These are phyloP conservation scores for Sphaerulina musiva DNA, from an alignment of 2,329 filamentous ascomycete species.

Conservation along the genomic window DNA sequence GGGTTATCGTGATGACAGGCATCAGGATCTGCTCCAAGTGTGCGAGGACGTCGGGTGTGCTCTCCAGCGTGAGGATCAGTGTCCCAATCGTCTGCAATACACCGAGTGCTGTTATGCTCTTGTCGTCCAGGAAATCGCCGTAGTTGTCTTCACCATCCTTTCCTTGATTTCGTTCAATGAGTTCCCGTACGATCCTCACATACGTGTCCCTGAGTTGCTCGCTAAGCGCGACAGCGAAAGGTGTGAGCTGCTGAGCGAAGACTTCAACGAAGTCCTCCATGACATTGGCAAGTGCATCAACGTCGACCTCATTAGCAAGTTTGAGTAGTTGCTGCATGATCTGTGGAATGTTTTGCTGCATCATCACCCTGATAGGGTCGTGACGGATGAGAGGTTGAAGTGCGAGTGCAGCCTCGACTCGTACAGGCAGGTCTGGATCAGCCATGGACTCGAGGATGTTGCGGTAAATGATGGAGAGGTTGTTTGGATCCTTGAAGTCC, in stretches of 20 bases:
- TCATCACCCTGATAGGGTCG: slow-evolving; percentile 85
- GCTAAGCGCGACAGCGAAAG: slow-evolving; percentile 91
- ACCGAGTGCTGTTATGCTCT: slow-evolving; percentile 94
- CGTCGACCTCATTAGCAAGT: slow-evolving; percentile 94
- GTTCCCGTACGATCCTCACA: slow-evolving; percentile 81
- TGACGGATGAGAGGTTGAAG: slow-evolving; percentile 93
- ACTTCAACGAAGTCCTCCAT: slow-evolving; percentile 99
- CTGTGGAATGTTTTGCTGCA: slow-evolving; percentile 96
- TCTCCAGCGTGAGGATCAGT: slow-evolving; percentile 91
- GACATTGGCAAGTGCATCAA: slow-evolving; percentile 92
- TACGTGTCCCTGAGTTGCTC: slow-evolving; percentile 96
- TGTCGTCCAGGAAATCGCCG: slow-evolving; percentile 91
- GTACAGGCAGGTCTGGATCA: slow-evolving; percentile 83
- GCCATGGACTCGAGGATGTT: slow-evolving; percentile 97
- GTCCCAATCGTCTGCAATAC: slow-evolving; percentile 97
- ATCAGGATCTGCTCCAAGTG: slow-evolving; percentile 94
- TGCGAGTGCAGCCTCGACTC: slow-evolving; percentile 87
- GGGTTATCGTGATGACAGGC: slow-evolving; percentile 91
- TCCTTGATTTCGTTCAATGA: slow-evolving; percentile 79
- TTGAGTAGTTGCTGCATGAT: slow-evolving; percentile 99
- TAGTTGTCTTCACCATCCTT: slow-evolving; percentile 70
- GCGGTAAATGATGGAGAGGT: slow-evolving; percentile 90
- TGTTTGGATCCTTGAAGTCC: slow-evolving; percentile 93
- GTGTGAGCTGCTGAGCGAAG: slow-evolving; percentile 92
- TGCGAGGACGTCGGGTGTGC: slow-evolving; percentile 87